Percentiles rank a stretch among this genome's conserved stretches.
Evolutionary conservation across 2,329 filamentous ascomycete genomes (phyloP).

Genomic region (Alternaria sp.): DNA sequence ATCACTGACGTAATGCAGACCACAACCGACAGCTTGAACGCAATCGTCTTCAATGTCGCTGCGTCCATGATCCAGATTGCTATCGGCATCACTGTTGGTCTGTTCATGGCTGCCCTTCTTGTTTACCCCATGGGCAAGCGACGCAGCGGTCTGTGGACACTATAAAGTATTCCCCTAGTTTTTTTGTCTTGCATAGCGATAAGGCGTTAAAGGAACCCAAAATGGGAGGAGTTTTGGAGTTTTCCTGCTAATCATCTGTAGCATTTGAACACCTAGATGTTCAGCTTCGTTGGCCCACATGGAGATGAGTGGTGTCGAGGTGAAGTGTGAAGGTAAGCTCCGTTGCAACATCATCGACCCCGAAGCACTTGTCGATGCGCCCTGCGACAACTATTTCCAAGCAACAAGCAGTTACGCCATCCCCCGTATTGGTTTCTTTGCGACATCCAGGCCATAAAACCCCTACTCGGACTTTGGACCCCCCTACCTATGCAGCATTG

Average conservation of each 20-base stretch:
- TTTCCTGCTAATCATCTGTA: constrained; percentile 32
- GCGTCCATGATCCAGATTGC: constrained; percentile 61
- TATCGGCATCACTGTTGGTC: constrained; percentile 61
- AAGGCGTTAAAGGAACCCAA: constrained; percentile 26
- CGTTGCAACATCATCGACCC: constrained; percentile 12
- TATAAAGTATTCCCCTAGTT: constrained; percentile 34
- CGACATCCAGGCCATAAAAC: constrained; percentile 4
- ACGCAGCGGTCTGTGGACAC: constrained; percentile 51
- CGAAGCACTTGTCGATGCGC: constrained; percentile 11
- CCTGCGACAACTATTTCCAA: constrained; percentile 12
- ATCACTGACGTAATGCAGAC: constrained; percentile 22
- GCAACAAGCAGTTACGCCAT: constrained; percentile 8
- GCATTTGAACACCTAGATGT: constrained; percentile 22
- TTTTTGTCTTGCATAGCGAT: constrained; percentile 27
- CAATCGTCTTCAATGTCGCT: constrained; percentile 55
- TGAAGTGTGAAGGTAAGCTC: constrained; percentile 31
- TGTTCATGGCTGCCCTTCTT: constrained; percentile 59
- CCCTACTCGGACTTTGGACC: neutral
- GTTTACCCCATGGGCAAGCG: constrained; percentile 61
- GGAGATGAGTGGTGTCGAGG: constrained; percentile 28
- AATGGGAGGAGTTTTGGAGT: constrained; percentile 13
- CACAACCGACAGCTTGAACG: constrained; percentile 32
- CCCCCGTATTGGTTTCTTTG: neutral
- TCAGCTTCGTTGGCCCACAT: constrained; percentile 17
- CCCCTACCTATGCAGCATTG: constrained; percentile 3